phyloP scores from a whole-genome alignment of 345 rosid genomes.

The Excoecaria cochinchinensis region DNA sequence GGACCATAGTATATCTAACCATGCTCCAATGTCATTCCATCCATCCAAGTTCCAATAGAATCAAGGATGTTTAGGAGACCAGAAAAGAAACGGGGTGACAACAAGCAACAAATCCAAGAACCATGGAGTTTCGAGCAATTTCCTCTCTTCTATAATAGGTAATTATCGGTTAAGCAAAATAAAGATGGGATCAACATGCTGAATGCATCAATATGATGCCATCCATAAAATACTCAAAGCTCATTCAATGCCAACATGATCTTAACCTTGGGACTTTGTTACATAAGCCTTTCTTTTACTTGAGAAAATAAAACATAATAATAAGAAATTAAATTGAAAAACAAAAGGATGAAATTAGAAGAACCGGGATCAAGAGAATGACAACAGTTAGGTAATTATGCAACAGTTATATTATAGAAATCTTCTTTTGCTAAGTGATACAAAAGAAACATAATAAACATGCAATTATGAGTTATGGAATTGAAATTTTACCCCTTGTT shows the following conservation, averaged over 20 bases:
- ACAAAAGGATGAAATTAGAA: neutral
- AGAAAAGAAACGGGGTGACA: neutral
- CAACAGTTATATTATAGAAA: neutral
- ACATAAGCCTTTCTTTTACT: neutral
- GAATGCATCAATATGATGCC: neutral
- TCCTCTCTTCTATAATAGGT: neutral
- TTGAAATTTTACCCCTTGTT: too few relatives aligned
- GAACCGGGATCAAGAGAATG: neutral
- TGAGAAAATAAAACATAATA: neutral
- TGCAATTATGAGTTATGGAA: too few relatives aligned
- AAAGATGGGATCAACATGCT: neutral
- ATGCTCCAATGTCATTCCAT: neutral
- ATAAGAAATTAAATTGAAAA: neutral
- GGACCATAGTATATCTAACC: neutral
- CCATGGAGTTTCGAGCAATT: neutral
- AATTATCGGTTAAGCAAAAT: neutral
- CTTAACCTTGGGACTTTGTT: neutral
- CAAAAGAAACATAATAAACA: neutral
- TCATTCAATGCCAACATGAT: neutral
- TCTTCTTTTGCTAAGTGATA: neutral
- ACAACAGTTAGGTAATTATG: neutral
- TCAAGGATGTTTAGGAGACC: neutral
- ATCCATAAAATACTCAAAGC: neutral
- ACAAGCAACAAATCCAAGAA: too few relatives aligned
- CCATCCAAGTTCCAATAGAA: neutral